Percentiles rank a stretch among this genome's conserved stretches.
Evolutionary conservation across 805 yeast genomes (phyloP).

Genomic region (Pichia phayaonensis): DNA sequence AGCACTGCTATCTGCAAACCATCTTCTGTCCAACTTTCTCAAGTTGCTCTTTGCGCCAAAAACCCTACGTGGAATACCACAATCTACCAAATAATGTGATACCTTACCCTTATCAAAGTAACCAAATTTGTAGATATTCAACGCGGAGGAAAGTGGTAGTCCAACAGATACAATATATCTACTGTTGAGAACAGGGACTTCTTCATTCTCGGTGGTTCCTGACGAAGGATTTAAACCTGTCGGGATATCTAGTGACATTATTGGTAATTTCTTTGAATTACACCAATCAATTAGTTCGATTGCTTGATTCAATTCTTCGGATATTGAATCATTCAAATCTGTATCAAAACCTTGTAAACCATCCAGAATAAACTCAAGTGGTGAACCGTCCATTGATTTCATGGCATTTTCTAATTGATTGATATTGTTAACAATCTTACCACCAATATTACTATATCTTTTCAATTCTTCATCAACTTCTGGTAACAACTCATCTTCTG

Average conservation of each 20-base stretch:
- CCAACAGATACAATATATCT: slow-evolving; percentile 65
- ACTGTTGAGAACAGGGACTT: slow-evolving; percentile 25
- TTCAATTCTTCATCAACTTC: slow-evolving; percentile 41
- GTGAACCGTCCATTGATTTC: slow-evolving; percentile 47
- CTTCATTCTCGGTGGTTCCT: slow-evolving; percentile 38
- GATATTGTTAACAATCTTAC: slow-evolving; percentile 44
- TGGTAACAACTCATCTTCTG: slow-evolving; percentile 30
- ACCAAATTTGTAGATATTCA: slow-evolving; percentile 54
- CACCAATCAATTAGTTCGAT: slow-evolving; percentile 57
- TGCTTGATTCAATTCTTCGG: slow-evolving; percentile 34
- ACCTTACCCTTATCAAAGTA: slow-evolving; percentile 40
- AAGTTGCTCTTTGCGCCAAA: slow-evolving; percentile 34
- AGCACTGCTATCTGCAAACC: slow-evolving; percentile 6
- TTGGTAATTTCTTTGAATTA: slow-evolving; percentile 39
- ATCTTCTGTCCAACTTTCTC: slow-evolving; percentile 38
- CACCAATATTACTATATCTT: slow-evolving; percentile 56
- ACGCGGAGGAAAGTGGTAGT: slow-evolving; percentile 58
- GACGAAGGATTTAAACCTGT: slow-evolving; percentile 80
- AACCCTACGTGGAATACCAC: slow-evolving; percentile 59
- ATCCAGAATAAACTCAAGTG: slow-evolving; percentile 74
- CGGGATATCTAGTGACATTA: slow-evolving; percentile 71
- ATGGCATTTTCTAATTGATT: slow-evolving; percentile 31
- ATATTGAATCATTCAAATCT: slow-evolving; percentile 51
- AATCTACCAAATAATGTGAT: slow-evolving; percentile 56
- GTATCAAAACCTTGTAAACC: slow-evolving; percentile 81